Evolutionary conservation across 2,329 filamentous ascomycete species (phyloP).

Genomic region (Aspergillus sp.): DNA sequence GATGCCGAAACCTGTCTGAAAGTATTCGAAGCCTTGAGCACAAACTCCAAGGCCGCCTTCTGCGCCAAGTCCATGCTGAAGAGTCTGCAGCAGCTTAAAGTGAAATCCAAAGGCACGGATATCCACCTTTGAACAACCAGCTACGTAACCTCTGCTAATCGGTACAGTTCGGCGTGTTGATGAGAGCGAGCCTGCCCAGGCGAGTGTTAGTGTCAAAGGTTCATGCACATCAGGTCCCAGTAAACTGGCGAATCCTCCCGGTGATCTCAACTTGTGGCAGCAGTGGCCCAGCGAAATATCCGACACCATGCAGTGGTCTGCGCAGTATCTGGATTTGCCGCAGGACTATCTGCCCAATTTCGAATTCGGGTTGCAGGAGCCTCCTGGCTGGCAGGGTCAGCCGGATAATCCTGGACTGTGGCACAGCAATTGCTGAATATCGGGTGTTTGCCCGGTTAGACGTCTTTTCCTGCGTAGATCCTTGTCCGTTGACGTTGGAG

Average conservation of each 20-base stretch:
- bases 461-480: too few species aligned
- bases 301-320: background rate
- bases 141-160: too few species aligned
- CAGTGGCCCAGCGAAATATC: constrained; percentile 1
- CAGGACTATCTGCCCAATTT: too few species aligned
- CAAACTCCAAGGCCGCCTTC: constrained; percentile 40
- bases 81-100: constrained; percentile 35
- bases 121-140: too few species aligned
- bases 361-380: too few species aligned
- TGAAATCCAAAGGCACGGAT: too few species aligned
- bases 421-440: too few species aligned
- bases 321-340: background rate
- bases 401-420: too few species aligned
- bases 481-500: too few species aligned
- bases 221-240: background rate
- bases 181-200: background rate
- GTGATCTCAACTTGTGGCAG: background rate
- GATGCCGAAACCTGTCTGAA: constrained; percentile 41
- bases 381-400: too few species aligned
- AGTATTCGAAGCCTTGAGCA: constrained; percentile 38
- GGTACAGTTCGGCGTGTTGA: too few species aligned
- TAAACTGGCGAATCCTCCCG: background rate
- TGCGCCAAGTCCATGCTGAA: constrained; percentile 53
- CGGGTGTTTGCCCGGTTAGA: too few species aligned
- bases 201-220: background rate